Base-by-base conservation (phyloP, 106 monocot genomes). In the Vanilla planifolia region DNA sequence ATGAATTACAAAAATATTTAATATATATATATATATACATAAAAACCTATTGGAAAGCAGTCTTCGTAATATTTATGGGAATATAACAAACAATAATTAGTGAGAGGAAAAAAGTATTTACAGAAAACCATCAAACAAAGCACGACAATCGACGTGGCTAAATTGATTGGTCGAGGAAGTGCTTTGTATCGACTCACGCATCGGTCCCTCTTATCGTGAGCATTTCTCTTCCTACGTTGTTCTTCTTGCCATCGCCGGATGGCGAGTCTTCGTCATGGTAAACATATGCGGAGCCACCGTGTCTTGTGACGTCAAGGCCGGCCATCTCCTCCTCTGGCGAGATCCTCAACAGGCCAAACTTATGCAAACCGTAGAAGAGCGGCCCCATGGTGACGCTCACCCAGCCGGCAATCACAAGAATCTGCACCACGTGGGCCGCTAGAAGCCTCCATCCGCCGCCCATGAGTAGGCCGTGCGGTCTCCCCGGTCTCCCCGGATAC, bases 261-360 rank as follows among this genome's bases (percentile, higher is more conserved):
- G 14, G 3, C 15, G 15, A 8, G 21, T 69, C 69, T 2, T 62
- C 47, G 25, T 51, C 17, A 3, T 46, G 10, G 60, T 42, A 61
- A 2, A 28, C 39, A 42, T 61, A 61, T 2, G 60, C 60, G 24
- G 57, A 70, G 3, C 76, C 76, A 22, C 76, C 76, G 58, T 76
- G 76, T 2, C 76, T 28, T 3, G 76, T 65, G 15, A 71, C 5
- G 34, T 76, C 76, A 17, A 76, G 57, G 19, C 76, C 76, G 13
- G 65, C 64, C 76, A 71, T 37, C 65, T 76, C 76, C 5, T 76
- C 70, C 32, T 70, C 76, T 23, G 34, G 59, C 46, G 76, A 76
- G 10, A 65, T 76, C 26, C 76, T 34, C 3, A 76, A 52, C 59
- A 76, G 34, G 5, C 42, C 32, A 23, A 71, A n/a, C 63, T 36